These are phyloP conservation scores for Euclidium syriacum DNA, from an alignment of 345 rosid genomes.

Conservation along the genomic window DNA sequence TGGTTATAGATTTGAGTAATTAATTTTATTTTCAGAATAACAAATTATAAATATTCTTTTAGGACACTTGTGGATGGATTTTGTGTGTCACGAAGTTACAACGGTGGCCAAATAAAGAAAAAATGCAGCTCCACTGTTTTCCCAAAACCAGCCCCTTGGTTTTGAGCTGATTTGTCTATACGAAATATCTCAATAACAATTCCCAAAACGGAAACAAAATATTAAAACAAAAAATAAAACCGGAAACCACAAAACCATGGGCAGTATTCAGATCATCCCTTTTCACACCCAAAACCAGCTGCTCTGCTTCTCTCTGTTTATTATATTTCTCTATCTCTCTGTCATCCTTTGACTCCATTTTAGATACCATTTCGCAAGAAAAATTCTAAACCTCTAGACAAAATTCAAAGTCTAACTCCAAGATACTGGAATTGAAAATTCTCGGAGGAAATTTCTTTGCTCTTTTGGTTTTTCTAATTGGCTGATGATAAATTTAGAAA, in stretches of 20 bases:
- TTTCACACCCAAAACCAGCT: constrained; percentile 41
- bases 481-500: constrained; percentile 2
- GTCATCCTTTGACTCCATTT: background rate
- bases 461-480: background rate
- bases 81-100: background rate
- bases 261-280: constrained; percentile 38
- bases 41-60: too few relatives aligned
- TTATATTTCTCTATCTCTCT: constrained; percentile 7
- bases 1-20: too few relatives aligned
- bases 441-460: background rate
- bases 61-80: background rate
- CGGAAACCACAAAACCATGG: constrained; percentile 62
- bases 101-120: background rate
- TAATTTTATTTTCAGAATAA: too few relatives aligned
- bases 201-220: constrained; percentile 11
- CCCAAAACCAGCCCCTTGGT: constrained; percentile 27
- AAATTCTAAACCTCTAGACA: background rate
- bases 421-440: background rate
- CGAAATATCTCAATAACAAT: background rate
- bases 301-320: constrained; percentile 35
- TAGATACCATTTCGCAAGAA: background rate
- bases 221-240: background rate
- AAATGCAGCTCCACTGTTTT: constrained; percentile 14
- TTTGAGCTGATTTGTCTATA: background rate
- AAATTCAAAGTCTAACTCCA: background rate